Evolutionary conservation across 257 asterid genomes (phyloP).

Genomic region (Thymus quinquecostatus): DNA sequence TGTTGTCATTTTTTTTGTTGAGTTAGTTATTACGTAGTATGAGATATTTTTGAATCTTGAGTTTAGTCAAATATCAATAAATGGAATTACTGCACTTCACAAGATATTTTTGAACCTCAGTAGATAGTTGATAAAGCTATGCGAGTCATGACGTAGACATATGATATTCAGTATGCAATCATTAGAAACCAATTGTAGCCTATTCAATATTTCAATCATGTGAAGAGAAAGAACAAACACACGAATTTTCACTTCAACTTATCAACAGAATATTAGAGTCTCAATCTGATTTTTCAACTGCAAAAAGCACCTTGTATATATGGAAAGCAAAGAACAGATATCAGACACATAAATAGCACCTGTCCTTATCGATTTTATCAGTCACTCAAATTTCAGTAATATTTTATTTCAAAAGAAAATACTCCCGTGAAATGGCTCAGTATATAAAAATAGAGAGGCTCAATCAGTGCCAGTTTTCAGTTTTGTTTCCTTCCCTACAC

Average conservation of each 20-base stretch:
- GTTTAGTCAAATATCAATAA: background rate
- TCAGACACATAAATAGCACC: too few species aligned
- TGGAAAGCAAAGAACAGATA: too few species aligned
- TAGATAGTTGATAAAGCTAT: background rate
- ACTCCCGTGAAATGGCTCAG: too few species aligned
- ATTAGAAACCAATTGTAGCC: background rate
- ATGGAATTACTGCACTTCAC: background rate
- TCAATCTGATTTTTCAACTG: background rate
- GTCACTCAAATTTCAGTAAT: too few species aligned
- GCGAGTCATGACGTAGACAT: background rate
- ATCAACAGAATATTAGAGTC: background rate
- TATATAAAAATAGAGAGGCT: too few species aligned
- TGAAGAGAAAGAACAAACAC: background rate
- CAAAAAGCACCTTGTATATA: background rate
- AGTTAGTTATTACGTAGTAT: background rate
- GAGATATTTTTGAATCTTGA: background rate
- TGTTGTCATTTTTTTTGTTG: background rate
- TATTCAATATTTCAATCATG: background rate
- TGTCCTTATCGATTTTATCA: too few species aligned
- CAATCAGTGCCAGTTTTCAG: too few species aligned
- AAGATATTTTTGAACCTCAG: too few species aligned
- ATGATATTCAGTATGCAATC: background rate
- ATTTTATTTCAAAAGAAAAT: too few species aligned
- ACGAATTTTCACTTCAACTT: background rate
- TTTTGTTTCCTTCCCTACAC: too few species aligned